Base-by-base conservation (phyloP, 1,139 yeast genomes). In the Pichia sp. region DNA sequence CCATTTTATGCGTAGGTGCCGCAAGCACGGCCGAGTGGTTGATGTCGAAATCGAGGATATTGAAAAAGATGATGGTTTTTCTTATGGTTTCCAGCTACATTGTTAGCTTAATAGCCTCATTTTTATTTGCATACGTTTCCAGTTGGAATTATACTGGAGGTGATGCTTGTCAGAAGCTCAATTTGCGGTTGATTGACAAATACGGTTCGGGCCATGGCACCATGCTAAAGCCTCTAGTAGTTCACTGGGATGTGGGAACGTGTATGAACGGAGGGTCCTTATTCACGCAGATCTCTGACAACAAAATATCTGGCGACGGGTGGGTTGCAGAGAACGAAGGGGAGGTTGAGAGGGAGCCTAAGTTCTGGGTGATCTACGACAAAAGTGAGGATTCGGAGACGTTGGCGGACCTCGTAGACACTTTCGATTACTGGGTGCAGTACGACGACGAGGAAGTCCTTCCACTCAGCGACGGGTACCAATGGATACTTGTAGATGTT, bases 91-190 rank as follows among this genome's bases (percentile, higher is more conserved):
- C 51, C 0, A 12, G 47, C 3, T 50, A 55, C 28, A 46, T 75
- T 1, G 64, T 72, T 0, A 64, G 83, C 1, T 56, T 76, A 2
- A 54, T 69, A 10, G 41, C 34, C 16, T 22, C 52, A 1, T 19
- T 56, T 0, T 53, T 78, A 4, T 79, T 52, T 39, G 51, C 93
- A 0, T 52, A 76, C 2, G 65, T 75, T 22, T 89, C 96, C 0
- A 76, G 87, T 47, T 74, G 72, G 68, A 91, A 91, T 67, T 91
- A 91, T 64, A 96, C 97, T 2, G 98, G 98, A 8, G 98, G 96
- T 0, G 75, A 71, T 4, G 96, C 96, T 0, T 68, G 90, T 37
- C 56, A 66, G 13, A 66, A 64, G 41, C 75, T 86, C 54, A 87
- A 88, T 62, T 59, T 71, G 6, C 68, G 72, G 47, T 60, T 84